Conservation (phyloP, 805 yeast species). For the Tetrapisispora phaffii region DNA sequence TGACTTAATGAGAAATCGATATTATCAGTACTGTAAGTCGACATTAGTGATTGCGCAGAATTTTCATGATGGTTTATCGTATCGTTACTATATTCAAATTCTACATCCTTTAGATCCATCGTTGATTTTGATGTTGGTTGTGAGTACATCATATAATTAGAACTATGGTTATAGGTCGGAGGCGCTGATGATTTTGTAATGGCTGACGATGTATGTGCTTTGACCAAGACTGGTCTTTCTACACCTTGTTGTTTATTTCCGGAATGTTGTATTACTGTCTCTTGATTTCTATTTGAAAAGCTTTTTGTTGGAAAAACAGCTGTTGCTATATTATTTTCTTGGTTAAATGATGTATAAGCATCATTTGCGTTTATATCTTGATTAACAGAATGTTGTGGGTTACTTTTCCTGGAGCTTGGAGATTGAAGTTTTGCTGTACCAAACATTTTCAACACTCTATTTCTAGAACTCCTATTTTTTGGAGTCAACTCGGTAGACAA, state of each 20-base stretch:
- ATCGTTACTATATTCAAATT: not conserved
- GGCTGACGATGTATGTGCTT: not conserved
- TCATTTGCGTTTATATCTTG: not conserved
- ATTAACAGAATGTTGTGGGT: not conserved
- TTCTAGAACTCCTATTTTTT: constrained; percentile 22
- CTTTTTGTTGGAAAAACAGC: not conserved
- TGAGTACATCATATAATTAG: not conserved
- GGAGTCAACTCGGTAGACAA: constrained; percentile 2
- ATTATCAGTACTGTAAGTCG: not conserved
- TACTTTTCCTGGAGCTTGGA: not conserved
- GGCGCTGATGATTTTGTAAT: not conserved
- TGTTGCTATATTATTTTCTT: not conserved
- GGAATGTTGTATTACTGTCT: not conserved
- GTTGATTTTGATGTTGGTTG: not conserved
- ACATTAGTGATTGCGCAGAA: not conserved
- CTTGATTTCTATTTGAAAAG: not conserved
- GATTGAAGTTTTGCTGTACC: constrained; percentile 10
- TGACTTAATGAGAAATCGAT: not conserved
- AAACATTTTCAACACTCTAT: constrained; percentile 26
- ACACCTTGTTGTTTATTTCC: not conserved
- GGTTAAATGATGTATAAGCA: not conserved
- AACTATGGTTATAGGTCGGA: not conserved
- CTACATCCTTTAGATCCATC: not conserved
- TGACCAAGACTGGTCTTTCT: not conserved
- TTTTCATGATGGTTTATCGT: not conserved